phyloP scores from a whole-genome alignment of 208 protist species.

The Trypanosoma mega region DNA sequence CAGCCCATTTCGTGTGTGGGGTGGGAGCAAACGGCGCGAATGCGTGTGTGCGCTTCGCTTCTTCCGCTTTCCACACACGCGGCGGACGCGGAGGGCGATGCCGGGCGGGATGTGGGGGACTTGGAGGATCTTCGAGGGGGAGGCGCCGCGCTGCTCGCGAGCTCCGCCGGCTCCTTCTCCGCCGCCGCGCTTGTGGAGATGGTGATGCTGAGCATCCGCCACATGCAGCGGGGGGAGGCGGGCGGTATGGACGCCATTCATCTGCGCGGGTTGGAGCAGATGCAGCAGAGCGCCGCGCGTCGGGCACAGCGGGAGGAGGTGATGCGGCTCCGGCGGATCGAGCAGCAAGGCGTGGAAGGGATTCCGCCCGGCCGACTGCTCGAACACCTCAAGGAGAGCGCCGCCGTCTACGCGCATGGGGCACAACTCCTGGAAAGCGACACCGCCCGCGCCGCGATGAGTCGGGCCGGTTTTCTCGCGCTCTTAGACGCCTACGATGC shows the following conservation, averaged over 20 bases:
- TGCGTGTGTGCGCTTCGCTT: too few species aligned
- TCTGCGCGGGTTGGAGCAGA: conserved; percentile 46
- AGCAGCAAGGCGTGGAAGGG: conserved; percentile 72
- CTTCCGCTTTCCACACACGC: too few species aligned
- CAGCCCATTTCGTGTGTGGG: too few species aligned
- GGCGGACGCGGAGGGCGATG: too few species aligned
- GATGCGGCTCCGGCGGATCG: conserved; percentile 55
- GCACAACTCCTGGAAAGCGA: conserved; percentile 48
- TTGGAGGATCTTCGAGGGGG: conserved; percentile 7
- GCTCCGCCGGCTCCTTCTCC: conserved; percentile 51
- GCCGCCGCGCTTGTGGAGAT: conserved; percentile 62
- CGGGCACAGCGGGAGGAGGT: conserved; percentile 67
- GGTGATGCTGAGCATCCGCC: conserved; percentile 58
- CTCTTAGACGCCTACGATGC: conserved; percentile 50
- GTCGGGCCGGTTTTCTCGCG: conserved; percentile 55
- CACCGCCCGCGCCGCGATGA: conserved; percentile 38
- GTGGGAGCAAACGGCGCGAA: too few species aligned
- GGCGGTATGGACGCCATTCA: conserved; percentile 49
- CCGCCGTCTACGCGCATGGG: conserved; percentile 40
- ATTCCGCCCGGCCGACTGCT: conserved; percentile 62
- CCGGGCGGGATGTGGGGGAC: conserved; percentile 25
- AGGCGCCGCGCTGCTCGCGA: conserved; percentile 37
- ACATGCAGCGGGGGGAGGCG: conserved; percentile 40
- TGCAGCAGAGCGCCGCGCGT: conserved; percentile 63
- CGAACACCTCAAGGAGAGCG: conserved; percentile 61